Base-by-base conservation (phyloP, 2,329 filamentous ascomycete genomes). In the Pseudocercospora fuligena region DNA sequence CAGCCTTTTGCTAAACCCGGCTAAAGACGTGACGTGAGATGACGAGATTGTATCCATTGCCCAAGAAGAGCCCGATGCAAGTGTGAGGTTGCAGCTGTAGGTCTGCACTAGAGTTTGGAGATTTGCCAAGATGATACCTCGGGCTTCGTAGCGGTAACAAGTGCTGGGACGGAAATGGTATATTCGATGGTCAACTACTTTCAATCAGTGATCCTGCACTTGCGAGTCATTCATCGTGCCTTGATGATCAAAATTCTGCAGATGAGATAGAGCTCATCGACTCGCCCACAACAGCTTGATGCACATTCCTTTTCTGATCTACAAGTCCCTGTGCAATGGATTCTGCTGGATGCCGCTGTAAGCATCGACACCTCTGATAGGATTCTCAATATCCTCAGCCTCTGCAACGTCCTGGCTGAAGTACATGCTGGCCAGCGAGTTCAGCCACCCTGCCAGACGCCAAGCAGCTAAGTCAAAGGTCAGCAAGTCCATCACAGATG, bases 381-480 rank as follows among this genome's bases (percentile, higher is more conserved):
- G 51, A n/a, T 54, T 54, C 19, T 49, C n/a, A 6, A 29, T 14
- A 7, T n/a, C 16, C 4, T 31, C 46, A 25, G 4, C 19, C 11
- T 54, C 51, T 11, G 14, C 25, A 5, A 25, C 3, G 14, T 16
- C 23, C 11, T 27, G 31, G 16, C 16, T 25, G 25, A 54, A 3
- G 12, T 54, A 54, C 51, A 54, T 54, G 25, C 21, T 8, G 25
- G 51, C 70, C 1, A 79, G 77, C 29, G 80, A 74, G 53, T 81
- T 80, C 60, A 81, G 68, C 79, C 79, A 81, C 5, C 76, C 78
- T 4, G 71, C 79, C 40, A 81, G 57, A 58, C 79, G 74, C 58
- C 80, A 69, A 5, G 78, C 78, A 7, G 79, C 36, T 40, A n/a
- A 4, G 36, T 40, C 36, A 40, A 40, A 40, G 12, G 36, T 40